Base-by-base conservation (phyloP, 164 flowering plant genomes). In the Tinospora cordifolia region DNA sequence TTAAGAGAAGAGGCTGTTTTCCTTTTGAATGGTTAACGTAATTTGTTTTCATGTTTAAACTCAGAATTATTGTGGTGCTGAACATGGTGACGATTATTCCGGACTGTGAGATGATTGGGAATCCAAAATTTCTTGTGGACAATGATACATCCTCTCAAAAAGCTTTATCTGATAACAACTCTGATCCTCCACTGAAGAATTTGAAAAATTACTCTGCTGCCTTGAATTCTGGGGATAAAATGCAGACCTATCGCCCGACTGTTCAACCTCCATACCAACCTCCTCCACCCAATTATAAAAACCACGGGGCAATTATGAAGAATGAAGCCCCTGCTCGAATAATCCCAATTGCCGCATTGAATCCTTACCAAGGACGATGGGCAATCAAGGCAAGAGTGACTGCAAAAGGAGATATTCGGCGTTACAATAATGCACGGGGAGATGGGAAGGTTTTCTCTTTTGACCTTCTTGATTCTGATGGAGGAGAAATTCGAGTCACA, bases 391-490 rank as follows among this genome's bases (percentile, higher is more conserved):
- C 99, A 22, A 88, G 99, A 75, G 97, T 95, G 24, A 95, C 98
- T 69, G 92, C 97, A 25, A 95, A 95, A 76, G 97, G 96, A 38
- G 97, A 91, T 74, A 83, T 92, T 6, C 90, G 96, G 1, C 88
- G 95, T 22, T 95, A 92, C 79, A 95, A 92, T 76, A 95, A 95
- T 84, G 97, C 98, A 21, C 79, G 79, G 71, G 99, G 99, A 73
- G 99, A 95, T 82, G 99, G 99, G 59, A 95, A 95, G 81, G 97
- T 95, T 8, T 95, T 95, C 80, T 95, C 99, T 54, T 95, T 95
- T 78, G 98, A 95, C 67, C 95, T 95, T 51, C 95, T 95, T 54
- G 99, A 92, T 69, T 88, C 90, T 63, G 98, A 90, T 77, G 97
- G 95, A 65, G 98, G 99, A 13, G 99, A 95, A 79, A 95, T 92